These are phyloP conservation scores for Cyberlindnera mississippiensis DNA, from an alignment of 805 yeast genomes.

Conservation along the genomic window DNA sequence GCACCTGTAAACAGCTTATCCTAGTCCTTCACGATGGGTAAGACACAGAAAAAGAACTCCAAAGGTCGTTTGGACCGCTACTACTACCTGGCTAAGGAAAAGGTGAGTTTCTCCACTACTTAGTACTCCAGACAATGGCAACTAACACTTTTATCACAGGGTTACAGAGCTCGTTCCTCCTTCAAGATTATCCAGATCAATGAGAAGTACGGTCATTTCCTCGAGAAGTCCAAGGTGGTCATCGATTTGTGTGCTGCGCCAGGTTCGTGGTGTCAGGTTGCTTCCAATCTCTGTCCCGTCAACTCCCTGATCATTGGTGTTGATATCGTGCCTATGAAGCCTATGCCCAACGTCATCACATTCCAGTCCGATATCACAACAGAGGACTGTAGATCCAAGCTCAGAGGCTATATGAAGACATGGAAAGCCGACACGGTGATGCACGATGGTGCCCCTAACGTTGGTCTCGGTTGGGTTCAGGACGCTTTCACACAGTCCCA, in stretches of 20 bases:
- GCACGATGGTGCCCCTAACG: constrained; percentile 99
- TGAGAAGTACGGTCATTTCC: constrained; percentile 93
- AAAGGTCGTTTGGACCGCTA: constrained; percentile 99
- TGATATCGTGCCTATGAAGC: constrained; percentile 96
- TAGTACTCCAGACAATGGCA: constrained; percentile 2
- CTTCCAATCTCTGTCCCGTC: constrained; percentile 86
- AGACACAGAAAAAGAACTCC: constrained; percentile 89
- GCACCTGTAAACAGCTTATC: background rate
- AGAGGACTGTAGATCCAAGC: constrained; percentile 91
- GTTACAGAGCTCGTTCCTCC: constrained; percentile 98
- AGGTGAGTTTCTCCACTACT: constrained; percentile 31
- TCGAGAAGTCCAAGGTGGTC: constrained; percentile 92
- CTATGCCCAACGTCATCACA: constrained; percentile 91
- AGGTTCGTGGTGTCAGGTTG: constrained; percentile 99
- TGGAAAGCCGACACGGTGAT: constrained; percentile 98
- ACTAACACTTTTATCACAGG: constrained; percentile 32
- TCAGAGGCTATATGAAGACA: constrained; percentile 94
- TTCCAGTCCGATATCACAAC: constrained; percentile 98
- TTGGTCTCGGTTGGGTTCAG: constrained; percentile 99
- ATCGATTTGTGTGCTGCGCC: constrained; percentile 99
- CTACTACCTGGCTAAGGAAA: constrained; percentile 94
- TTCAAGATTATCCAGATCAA: constrained; percentile 92
- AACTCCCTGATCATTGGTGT: constrained; percentile 95
- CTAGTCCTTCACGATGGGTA: constrained; percentile 55
- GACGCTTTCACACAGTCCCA: constrained; percentile 99